phyloP scores from a whole-genome alignment of 257 asterid species.

The Catharanthus roseus region DNA sequence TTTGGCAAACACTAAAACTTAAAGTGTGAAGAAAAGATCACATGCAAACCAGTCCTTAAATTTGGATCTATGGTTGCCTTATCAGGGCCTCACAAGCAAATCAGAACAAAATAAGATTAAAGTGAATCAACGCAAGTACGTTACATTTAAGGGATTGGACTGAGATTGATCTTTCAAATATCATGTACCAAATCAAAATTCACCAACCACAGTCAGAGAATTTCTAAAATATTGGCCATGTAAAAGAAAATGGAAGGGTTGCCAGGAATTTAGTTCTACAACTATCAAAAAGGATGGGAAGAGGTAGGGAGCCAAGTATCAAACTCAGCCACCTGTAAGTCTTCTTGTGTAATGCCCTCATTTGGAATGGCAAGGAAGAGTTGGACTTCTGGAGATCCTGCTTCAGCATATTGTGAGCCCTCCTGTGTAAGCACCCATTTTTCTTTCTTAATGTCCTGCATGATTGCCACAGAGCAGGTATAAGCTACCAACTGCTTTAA shows the following conservation, averaged over 20 bases:
- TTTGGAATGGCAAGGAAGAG: conserved; percentile 69
- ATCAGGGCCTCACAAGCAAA: background rate
- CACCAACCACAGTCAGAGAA: background rate
- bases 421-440: conserved; percentile 80
- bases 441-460: conserved; percentile 82
- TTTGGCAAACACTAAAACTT: background rate
- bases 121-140: no score
- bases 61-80: background rate
- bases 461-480: conserved; percentile 9
- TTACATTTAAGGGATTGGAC: background rate
- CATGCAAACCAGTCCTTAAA: background rate
- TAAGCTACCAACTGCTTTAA: background rate
- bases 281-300: background rate
- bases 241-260: background rate
- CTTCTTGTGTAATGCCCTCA: conserved; percentile 65
- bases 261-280: background rate
- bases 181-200: background rate
- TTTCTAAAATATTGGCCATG: background rate
- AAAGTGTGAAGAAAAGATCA: background rate
- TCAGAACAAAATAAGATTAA: background rate
- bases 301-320: background rate
- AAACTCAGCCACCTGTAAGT: conserved; percentile 56
- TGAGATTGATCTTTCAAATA: background rate
- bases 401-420: conserved; percentile 59
- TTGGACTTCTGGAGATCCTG: conserved; percentile 86